phyloP scores from a whole-genome alignment of 257 asterid genomes.

The Paraleonurus japonicus region DNA sequence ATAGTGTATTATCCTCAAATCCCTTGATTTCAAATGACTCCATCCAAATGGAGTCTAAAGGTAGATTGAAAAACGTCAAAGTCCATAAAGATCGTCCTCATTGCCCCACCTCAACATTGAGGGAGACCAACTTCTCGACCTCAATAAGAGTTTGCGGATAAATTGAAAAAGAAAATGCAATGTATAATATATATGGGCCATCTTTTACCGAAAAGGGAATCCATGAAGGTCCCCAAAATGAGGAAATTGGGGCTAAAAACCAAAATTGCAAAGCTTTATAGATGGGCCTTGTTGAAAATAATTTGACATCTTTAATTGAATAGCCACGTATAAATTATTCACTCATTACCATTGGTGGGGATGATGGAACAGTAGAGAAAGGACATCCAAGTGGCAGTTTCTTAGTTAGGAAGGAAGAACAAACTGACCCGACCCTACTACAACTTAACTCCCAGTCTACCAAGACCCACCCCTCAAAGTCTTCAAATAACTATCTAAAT shows the following conservation, averaged over 20 bases:
- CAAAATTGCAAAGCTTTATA: constrained; percentile 13
- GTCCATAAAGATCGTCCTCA: background rate
- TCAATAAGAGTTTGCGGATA: background rate
- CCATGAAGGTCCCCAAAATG: constrained; percentile 6
- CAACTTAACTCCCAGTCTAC: background rate
- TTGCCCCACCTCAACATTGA: background rate
- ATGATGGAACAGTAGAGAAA: constrained; percentile 1
- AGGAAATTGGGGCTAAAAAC: constrained; percentile 20
- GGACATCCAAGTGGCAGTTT: constrained; percentile 40
- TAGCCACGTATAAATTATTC: constrained; percentile 32
- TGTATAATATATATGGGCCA: background rate
- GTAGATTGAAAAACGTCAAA: too few species aligned
- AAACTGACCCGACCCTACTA: constrained; percentile 8
- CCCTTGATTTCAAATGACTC: too few species aligned
- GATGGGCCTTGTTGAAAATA: constrained; percentile 29
- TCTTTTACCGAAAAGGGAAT: constrained; percentile 4
- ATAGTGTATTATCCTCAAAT: too few species aligned
- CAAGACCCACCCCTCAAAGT: background rate
- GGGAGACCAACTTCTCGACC: background rate
- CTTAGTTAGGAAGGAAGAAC: constrained; percentile 60
- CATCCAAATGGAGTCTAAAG: too few species aligned
- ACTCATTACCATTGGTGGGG: constrained; percentile 23
- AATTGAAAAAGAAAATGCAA: background rate
- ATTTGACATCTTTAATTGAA: constrained; percentile 16
- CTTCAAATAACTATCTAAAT: background rate